Percentiles rank a stretch among this genome's conserved stretches.
These are phyloP conservation scores for Naganishia kalamii DNA, from an alignment of 768 basidiomycete species.

Conservation along the genomic window DNA sequence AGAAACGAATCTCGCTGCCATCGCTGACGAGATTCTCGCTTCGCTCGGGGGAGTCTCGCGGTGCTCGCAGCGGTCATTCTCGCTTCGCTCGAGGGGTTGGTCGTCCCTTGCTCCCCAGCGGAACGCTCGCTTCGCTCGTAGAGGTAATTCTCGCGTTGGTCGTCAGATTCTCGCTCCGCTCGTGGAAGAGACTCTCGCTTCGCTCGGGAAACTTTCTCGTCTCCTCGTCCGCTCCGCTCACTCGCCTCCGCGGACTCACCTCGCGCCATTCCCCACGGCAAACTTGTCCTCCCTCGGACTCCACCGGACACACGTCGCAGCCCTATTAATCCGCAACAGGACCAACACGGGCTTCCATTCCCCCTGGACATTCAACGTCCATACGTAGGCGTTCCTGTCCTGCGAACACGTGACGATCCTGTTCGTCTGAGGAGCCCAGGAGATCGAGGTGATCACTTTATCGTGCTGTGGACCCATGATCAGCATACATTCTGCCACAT, in stretches of 20 bases:
- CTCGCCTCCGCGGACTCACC: conserved; percentile 59
- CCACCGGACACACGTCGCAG: conserved; percentile 92
- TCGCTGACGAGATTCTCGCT: background rate
- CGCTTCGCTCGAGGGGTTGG: too few relatives aligned
- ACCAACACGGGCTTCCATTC: conserved; percentile 97
- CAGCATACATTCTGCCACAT: background rate
- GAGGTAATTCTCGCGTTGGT: background rate
- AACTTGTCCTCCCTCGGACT: conserved; percentile 98
- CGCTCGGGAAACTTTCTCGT: too few relatives aligned
- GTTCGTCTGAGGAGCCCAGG: conserved; percentile 96
- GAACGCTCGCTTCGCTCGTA: too few relatives aligned
- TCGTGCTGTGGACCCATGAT: conserved; percentile 65
- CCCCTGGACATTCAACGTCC: conserved; percentile 73
- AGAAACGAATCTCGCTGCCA: background rate
- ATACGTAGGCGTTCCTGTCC: conserved; percentile 97
- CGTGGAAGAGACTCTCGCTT: too few relatives aligned
- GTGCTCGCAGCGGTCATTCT: too few relatives aligned
- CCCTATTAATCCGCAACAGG: conserved; percentile 84
- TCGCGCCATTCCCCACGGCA: conserved; percentile 91
- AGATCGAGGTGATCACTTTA: conserved; percentile 93
- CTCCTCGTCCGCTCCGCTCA: too few relatives aligned
- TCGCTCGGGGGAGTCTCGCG: background rate
- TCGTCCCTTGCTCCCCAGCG: too few relatives aligned
- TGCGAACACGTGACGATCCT: conserved; percentile 98
- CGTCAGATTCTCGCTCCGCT: background rate